Conservation (phyloP, 352 stramenopile genomes). For the Globisporangium iwayamae region DNA sequence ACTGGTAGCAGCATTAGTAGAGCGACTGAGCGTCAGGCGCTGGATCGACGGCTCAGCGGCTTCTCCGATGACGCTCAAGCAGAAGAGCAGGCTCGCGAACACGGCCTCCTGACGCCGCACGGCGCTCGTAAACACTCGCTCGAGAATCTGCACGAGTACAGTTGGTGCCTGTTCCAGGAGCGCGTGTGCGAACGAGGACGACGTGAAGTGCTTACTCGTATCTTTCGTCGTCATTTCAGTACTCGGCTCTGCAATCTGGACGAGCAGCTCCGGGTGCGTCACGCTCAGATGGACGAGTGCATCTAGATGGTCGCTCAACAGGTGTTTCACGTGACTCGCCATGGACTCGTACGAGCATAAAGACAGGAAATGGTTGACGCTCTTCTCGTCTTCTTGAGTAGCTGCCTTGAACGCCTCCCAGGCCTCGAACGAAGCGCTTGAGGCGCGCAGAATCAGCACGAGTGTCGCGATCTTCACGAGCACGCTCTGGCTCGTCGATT, state of each 20-base stretch:
- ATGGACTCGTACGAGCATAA: constrained; percentile 39
- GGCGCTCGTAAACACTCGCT: constrained; percentile 51
- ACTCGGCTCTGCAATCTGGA: constrained; percentile 21
- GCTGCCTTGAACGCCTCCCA: constrained; percentile 26
- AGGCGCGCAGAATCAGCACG: constrained; percentile 56
- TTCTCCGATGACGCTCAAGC: constrained; percentile 49
- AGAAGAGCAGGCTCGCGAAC: constrained; percentile 47
- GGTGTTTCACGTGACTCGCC: constrained; percentile 28
- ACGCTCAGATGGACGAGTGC: constrained; percentile 54
- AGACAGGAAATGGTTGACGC: constrained; percentile 4
- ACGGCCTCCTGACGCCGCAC: constrained; percentile 54
- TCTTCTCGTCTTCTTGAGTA: not conserved
- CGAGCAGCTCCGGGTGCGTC: constrained; percentile 57
- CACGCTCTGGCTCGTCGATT: constrained; percentile 41
- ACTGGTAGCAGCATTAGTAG: constrained; percentile 6
- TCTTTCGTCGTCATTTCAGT: not conserved
- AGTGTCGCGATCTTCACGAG: constrained; percentile 62
- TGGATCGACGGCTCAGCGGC: constrained; percentile 23
- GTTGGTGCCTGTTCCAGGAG: constrained; percentile 40
- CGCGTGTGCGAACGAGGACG: constrained; percentile 45
- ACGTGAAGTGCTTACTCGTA: constrained; percentile 15
- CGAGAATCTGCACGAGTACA: constrained; percentile 47
- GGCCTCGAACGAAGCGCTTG: constrained; percentile 19
- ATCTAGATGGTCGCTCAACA: constrained; percentile 42
- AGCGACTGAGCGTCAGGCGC: constrained; percentile 24